Percentiles rank a stretch among this genome's conserved stretches.
These are phyloP conservation scores for Diaporthe humulicola DNA, from an alignment of 2,329 filamentous ascomycete species.

Conservation along the genomic window DNA sequence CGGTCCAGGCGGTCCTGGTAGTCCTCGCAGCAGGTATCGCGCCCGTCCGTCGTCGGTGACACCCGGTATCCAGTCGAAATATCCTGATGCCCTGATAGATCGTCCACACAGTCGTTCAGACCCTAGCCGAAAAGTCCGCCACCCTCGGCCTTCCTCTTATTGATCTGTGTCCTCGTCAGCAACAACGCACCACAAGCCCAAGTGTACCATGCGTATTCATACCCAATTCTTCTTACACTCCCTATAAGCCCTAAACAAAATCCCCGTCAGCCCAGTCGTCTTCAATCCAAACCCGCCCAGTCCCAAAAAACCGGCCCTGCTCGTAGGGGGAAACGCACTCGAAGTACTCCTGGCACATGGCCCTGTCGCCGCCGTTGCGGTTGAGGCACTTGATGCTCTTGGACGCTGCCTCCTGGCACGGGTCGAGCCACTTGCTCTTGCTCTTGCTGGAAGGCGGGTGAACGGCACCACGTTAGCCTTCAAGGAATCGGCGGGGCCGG, in stretches of 20 bases:
- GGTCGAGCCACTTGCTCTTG: conserved; percentile 92
- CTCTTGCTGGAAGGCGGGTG: conserved; percentile 75
- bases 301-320: neutral
- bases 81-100: too few species aligned
- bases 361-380: conserved; percentile 86
- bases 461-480: neutral
- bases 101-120: neutral
- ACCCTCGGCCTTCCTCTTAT: conserved; percentile 47
- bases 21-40: neutral
- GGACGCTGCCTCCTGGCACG: conserved; percentile 92
- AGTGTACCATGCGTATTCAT: conserved; percentile 45
- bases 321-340: conserved; percentile 71
- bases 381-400: conserved; percentile 89
- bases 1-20: neutral
- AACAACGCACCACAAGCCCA: neutral
- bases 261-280: neutral
- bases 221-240: conserved; percentile 98
- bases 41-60: neutral
- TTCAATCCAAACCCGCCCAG: neutral
- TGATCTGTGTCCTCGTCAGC: conserved; percentile 43
- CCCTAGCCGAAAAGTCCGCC: conserved; percentile 33
- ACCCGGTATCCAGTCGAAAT: too few species aligned
- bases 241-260: conserved; percentile 79
- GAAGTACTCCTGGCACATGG: conserved; percentile 96
- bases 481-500: neutral